phyloP scores from a whole-genome alignment of 805 yeast species.

The Ogataea ramenticola region DNA sequence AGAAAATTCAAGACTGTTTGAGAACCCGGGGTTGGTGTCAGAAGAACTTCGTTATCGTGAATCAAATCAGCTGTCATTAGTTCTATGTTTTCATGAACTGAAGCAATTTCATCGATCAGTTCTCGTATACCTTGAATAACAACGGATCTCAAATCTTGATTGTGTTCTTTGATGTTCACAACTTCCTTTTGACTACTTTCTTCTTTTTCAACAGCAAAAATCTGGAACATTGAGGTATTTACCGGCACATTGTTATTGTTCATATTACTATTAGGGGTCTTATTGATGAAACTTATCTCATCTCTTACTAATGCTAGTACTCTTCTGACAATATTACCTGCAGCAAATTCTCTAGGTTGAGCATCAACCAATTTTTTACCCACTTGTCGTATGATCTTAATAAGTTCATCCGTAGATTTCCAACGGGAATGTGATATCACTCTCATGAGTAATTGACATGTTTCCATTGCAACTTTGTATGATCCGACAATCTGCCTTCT shows the following conservation, averaged over 20 bases:
- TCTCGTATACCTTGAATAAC: constrained; percentile 91
- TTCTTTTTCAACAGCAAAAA: constrained; percentile 46
- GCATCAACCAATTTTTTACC: constrained; percentile 70
- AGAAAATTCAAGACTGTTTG: constrained; percentile 83
- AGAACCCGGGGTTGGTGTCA: constrained; percentile 94
- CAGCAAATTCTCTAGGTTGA: constrained; percentile 81
- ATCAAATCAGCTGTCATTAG: constrained; percentile 87
- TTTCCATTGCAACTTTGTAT: constrained; percentile 73
- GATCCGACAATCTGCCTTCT: constrained; percentile 83
- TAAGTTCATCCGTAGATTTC: constrained; percentile 68
- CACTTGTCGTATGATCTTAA: constrained; percentile 61
- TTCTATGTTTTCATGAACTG: constrained; percentile 86
- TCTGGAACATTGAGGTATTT: constrained; percentile 80
- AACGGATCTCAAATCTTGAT: constrained; percentile 69
- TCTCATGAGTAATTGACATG: constrained; percentile 80
- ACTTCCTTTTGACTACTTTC: constrained; percentile 7
- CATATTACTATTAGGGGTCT: constrained; percentile 7
- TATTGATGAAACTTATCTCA: constrained; percentile 52
- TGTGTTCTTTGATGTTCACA: constrained; percentile 28
- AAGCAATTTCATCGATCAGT: constrained; percentile 82
- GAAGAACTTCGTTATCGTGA: constrained; percentile 79
- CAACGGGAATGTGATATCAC: constrained; percentile 87
- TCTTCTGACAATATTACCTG: constrained; percentile 88
- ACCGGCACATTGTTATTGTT: constrained; percentile 41
- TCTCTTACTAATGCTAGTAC: constrained; percentile 83